phyloP scores from a whole-genome alignment of 2,329 filamentous ascomycete genomes.

The Aspergillus thermomutatus region DNA sequence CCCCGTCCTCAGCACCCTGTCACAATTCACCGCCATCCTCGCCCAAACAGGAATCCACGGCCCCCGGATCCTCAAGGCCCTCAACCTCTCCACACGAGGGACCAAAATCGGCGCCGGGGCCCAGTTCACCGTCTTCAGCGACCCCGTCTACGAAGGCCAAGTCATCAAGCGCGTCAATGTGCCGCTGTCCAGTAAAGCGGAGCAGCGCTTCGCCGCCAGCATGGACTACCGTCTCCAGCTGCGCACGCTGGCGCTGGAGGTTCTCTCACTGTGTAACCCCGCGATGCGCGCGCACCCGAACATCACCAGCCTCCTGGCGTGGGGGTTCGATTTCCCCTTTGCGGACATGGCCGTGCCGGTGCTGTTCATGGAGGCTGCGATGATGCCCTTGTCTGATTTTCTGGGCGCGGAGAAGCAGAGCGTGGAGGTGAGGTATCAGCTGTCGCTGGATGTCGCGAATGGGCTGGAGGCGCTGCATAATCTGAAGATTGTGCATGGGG shows the following conservation, averaged over 20 bases:
- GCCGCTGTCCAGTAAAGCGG: slow-evolving; percentile 16
- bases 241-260: slow-evolving; percentile 22
- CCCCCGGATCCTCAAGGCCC: slow-evolving; percentile 19
- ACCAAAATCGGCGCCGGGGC: slow-evolving; percentile 23
- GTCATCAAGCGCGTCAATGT: slow-evolving; percentile 29
- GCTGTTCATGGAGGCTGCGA: slow-evolving; percentile 25
- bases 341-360: slow-evolving; percentile 25
- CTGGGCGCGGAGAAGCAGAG: slow-evolving; percentile 11
- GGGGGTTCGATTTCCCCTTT: slow-evolving; percentile 28
- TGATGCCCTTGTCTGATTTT: slow-evolving; percentile 25
- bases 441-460: slow-evolving; percentile 21
- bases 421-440: slow-evolving; percentile 19
- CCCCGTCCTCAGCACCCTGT: slow-evolving; percentile 21
- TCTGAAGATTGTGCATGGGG: slow-evolving; percentile 25
- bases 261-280: slow-evolving; percentile 26
- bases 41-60: slow-evolving; percentile 25
- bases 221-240: slow-evolving; percentile 24
- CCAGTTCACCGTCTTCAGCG: slow-evolving; percentile 27
- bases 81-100: slow-evolving; percentile 19
- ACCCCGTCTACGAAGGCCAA: slow-evolving; percentile 19
- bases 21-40: slow-evolving; percentile 26
- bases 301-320: slow-evolving; percentile 22
- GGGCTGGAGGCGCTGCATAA: slow-evolving; percentile 25
- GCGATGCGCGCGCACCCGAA: slow-evolving; percentile 24
- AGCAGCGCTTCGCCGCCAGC: slow-evolving; percentile 18